Evolutionary conservation across 2,329 filamentous ascomycete genomes (phyloP), one percentile per base, ranked within the genome.

Genomic region (Aspergillus quadrilineatus): DNA sequence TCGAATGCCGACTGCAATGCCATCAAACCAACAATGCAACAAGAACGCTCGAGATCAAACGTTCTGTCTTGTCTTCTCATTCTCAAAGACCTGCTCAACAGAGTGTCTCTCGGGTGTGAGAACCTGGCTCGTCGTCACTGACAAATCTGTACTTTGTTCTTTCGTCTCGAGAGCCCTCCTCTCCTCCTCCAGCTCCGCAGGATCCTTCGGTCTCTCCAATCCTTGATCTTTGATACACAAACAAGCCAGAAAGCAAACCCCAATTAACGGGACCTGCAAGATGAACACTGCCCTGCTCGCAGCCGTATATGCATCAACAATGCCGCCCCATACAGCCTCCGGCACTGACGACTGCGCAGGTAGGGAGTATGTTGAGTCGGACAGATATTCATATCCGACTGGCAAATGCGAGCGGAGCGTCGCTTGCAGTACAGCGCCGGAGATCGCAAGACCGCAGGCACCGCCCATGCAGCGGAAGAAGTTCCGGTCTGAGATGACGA

Each of bases 401-500:
- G 77, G 76, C 4, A 81, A 66, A n/a, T 74, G 69, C 36, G 65
- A 73, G 56, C 65, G 72, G 17, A 75, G 63, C 4, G 67, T 68
- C 3, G 71, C 69, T 37, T 74, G 72, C 36, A 81, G 69, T 1
- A 85, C 71, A 2, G 82, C 81, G 1, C 82, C 82, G 0, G 80
- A 82, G 7, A 86, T 72, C 0, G 83, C 83, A 0, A 88, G 76
- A 0, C 85, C 84, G 12, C 80, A 75, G 1, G 84, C 76, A 26
- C 84, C 85, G 8, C 85, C 85, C 3, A 84, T 72, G 46, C 79
- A 81, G 6, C 85, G 80, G 58, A 86, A 77, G 65, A 87, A 87
- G 62, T 88, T 88, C 1, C 85, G 77, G 50, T 82, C 80, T 2
- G 82, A 83, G 36, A 86, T 87, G 17, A 86, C 80, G 1, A 87